A percentile compares a stretch with the other conserved stretches of the same genome.
Evolutionary conservation across 495 filamentous ascomycete species (phyloP).

Genomic region (Astrothelium macrocarpum): DNA sequence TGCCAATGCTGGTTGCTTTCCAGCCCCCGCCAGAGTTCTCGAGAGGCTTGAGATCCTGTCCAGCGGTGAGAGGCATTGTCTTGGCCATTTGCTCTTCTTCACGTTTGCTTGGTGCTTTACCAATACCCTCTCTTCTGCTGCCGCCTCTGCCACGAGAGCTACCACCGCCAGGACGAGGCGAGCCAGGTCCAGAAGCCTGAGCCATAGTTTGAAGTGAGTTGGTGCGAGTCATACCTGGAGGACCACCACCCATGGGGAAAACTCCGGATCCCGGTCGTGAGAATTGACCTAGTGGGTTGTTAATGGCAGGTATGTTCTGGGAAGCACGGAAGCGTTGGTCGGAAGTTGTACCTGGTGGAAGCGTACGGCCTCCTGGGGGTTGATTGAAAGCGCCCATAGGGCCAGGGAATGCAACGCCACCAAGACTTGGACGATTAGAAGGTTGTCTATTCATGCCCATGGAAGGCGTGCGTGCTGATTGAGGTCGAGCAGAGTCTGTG

Average conservation of each 20-base stretch:
- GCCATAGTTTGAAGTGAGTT: conserved; percentile 45
- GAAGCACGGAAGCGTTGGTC: conserved; percentile 48
- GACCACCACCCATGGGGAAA: conserved; percentile 48
- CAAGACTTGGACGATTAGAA: conserved; percentile 37
- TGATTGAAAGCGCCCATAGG: conserved; percentile 60
- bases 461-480: conserved; percentile 46
- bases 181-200: conserved; percentile 37
- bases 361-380: conserved; percentile 33
- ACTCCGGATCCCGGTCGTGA: conserved; percentile 44
- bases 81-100: conserved; percentile 59
- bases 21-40: conserved; percentile 61
- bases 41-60: conserved; percentile 72
- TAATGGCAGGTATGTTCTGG: conserved; percentile 36
- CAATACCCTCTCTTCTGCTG: conserved; percentile 34
- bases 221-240: conserved; percentile 40
- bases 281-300: conserved; percentile 51
- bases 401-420: conserved; percentile 38
- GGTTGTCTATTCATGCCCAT: conserved; percentile 38
- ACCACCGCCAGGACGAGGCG: conserved; percentile 48
- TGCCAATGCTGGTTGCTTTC: conserved; percentile 71
- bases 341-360: conserved; percentile 62
- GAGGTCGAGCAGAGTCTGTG: conserved; percentile 57
- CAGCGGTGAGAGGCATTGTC: conserved; percentile 79
- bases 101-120: conserved; percentile 34
- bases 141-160: conserved; percentile 35